Evolutionary conservation across 1,139 yeast species (phyloP).

Genomic region (Pichia sp.): DNA sequence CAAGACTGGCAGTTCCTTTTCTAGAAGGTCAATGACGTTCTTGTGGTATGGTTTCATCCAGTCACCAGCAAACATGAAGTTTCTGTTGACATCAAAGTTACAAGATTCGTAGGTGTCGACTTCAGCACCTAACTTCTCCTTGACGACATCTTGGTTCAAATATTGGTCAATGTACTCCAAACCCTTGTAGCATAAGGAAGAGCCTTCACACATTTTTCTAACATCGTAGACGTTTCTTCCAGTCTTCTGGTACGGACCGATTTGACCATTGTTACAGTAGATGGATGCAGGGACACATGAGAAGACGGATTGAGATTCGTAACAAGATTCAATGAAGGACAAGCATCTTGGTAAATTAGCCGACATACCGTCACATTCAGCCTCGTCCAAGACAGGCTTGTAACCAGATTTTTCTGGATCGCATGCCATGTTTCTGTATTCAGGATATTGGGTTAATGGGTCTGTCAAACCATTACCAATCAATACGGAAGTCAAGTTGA

Average conservation of each 20-base stretch:
- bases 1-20: slow-evolving; percentile 56
- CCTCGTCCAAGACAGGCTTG: slow-evolving; percentile 69
- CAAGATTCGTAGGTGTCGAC: slow-evolving; percentile 79
- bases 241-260: slow-evolving; percentile 84
- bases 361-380: slow-evolving; percentile 73
- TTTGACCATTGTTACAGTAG: slow-evolving; percentile 78
- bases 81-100: slow-evolving; percentile 76
- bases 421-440: slow-evolving; percentile 97
- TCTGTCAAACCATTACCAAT: slow-evolving; percentile 97
- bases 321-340: slow-evolving; percentile 73
- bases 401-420: slow-evolving; percentile 61
- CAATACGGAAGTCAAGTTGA: slow-evolving; percentile 78
- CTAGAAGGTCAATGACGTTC: slow-evolving; percentile 46
- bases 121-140: slow-evolving; percentile 86
- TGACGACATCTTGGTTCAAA: slow-evolving; percentile 62
- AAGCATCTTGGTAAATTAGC: slow-evolving; percentile 74
- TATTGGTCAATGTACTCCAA: slow-evolving; percentile 60
- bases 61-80: slow-evolving; percentile 81
- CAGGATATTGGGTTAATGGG: slow-evolving; percentile 79
- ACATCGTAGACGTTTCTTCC: slow-evolving; percentile 94
- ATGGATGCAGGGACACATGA: slow-evolving; percentile 91
- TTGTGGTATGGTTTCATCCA: slow-evolving; percentile 85
- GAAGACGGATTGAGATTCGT: slow-evolving; percentile 70
- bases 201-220: slow-evolving; percentile 78
- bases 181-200: slow-evolving; percentile 69